Base-by-base conservation (phyloP, 371 early-diverging fungal genomes). In the Mucor piriformis region DNA sequence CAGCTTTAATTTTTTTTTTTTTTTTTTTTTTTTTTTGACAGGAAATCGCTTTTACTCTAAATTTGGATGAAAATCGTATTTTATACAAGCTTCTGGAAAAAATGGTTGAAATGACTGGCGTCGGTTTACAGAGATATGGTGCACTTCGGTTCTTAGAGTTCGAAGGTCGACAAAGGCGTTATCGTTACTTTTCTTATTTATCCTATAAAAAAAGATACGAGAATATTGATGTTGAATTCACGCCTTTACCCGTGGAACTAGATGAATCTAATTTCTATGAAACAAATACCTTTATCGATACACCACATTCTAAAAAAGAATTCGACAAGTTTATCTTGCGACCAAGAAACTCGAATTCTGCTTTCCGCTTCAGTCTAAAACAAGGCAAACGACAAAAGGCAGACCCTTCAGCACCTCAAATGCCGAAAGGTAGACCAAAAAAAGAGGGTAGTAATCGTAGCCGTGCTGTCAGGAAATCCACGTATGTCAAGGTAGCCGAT, bases 121-220 rank as follows among this genome's bases (percentile, higher is more conserved):
- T 21, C 24, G 47, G 44, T 0, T 16, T 42, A 1, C 54, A 54
- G 2, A 23, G 34, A 4, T 53, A 46, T 21, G 49, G 54, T 32
- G 43, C 50, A 35, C 33, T 47, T n/a, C 72, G 73, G 23, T 23
- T 54, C 3, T 33, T 78, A 3, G 79, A 78, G 37, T 74, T 78
- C 51, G 70, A 71, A 44, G 72, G 75, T 6, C 66, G 70, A 25
- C 37, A 63, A 5, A 51, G 61, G 29, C 61, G 73, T 6, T 78
- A 71, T 54, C 66, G 79, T 10, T 78, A 78, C 35, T 78, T 59
- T 48, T 64, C 72, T 2, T 52, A 54, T 27, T 33, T 51, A 11
- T 48, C 50, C 1, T 74, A 70, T 27, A 40, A 48, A 29, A 66
- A 62, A 13, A 21, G 29, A 1, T 47, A 54, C 2, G 63, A 73